Evolutionary conservation across 2,329 filamentous ascomycete genomes (phyloP), one percentile per base, ranked within the genome.

Genomic region (Xylariomycetidae sp.): DNA sequence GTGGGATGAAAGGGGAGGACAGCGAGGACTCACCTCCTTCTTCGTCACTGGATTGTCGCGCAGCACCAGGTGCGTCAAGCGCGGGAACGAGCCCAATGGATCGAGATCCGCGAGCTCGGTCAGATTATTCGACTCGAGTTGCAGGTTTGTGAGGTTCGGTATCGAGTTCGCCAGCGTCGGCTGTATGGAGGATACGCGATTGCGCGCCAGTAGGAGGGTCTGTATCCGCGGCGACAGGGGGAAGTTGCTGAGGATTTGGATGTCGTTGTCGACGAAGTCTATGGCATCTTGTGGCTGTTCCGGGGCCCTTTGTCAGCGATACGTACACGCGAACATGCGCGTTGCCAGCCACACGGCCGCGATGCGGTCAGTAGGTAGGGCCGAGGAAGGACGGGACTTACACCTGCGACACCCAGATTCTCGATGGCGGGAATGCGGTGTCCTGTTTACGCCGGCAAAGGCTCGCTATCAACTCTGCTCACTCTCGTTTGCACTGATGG

Each of bases 251-350:
- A 98, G 76, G 31, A 82, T 71, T 50, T 85, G 79, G 54, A 98
- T 90, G 63, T 95, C 89, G 63, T 98, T 98, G 71, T 98, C 92
- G 62, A 92, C 96, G 54, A 98, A 82, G 67, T 98, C 92, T 71
- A 98, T 93, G 47, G 86, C 81, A 69, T 96, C 92, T 74, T 93
- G 88, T 52, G 89, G 86, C 86, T 93, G 52, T n/a, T n/a, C n/a
- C n/a, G n/a, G n/a, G n/a, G n/a, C n/a, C n/a, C n/a, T 12, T 7
- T 22, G 19, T 20, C 26, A 18, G 12, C 20, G 35, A n/a, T n/a
- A n/a, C n/a, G n/a, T n/a, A n/a, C n/a, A n/a, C n/a, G n/a, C n/a
- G n/a, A n/a, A n/a, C n/a, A n/a, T n/a, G n/a, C n/a, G n/a, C n/a
- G n/a, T n/a, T n/a, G n/a, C n/a, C n/a, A n/a, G n/a, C n/a, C n/a